These are phyloP conservation scores for Arthromyces matolae DNA, from an alignment of 768 basidiomycete species.

Conservation along the genomic window DNA sequence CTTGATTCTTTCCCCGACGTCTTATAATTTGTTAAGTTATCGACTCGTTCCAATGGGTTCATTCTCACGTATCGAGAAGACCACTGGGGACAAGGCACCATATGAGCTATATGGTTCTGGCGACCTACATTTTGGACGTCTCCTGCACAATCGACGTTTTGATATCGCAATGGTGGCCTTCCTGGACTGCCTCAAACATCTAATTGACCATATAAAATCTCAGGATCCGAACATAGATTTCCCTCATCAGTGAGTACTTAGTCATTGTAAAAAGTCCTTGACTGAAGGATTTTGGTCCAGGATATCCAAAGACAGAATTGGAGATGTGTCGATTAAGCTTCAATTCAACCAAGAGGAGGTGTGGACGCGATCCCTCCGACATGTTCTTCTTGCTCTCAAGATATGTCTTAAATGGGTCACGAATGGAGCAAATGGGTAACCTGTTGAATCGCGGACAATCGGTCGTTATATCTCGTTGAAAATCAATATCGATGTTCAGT, in stretches of 20 bases:
- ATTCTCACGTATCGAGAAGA: constrained; percentile 88
- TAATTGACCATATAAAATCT: constrained; percentile 80
- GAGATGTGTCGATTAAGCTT: constrained; percentile 89
- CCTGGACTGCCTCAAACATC: constrained; percentile 88
- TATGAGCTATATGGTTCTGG: constrained; percentile 96
- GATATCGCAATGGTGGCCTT: constrained; percentile 96
- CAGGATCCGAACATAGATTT: constrained; percentile 74
- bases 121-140: constrained; percentile 81
- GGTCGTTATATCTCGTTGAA: too few species aligned
- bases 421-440: constrained; percentile 65
- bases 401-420: constrained; percentile 86
- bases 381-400: constrained; percentile 86
- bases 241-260: constrained; percentile 73
- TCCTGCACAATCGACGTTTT: constrained; percentile 93
- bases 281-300: constrained; percentile 41
- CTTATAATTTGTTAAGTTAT: constrained; percentile 52
- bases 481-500: neutral
- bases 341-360: constrained; percentile 94
- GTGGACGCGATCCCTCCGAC: constrained; percentile 92
- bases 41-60: constrained; percentile 92
- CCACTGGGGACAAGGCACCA: constrained; percentile 71
- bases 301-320: constrained; percentile 91
- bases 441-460: too few species aligned
- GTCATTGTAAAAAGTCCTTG: neutral
- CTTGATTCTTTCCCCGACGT: neutral